Percentiles rank a stretch among this genome's conserved stretches.
Conservation (phyloP, 495 filamentous ascomycete species). For the Tuber brumale region DNA sequence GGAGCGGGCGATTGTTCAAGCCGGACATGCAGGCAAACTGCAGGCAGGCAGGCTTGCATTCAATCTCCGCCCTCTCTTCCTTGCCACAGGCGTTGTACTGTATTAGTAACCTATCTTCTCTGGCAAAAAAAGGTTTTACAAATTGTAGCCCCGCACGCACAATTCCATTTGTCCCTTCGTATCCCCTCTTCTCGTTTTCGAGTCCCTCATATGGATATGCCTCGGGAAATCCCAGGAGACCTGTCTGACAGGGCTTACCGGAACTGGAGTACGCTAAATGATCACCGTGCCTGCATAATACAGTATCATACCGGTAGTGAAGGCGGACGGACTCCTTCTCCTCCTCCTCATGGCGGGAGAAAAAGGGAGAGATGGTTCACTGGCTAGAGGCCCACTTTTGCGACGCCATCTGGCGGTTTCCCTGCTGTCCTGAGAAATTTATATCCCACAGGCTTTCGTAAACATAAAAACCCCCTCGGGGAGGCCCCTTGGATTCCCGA, state of each 20-base stretch:
- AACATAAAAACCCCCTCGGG: conserved; percentile 1
- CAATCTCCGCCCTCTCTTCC: conserved; percentile 23
- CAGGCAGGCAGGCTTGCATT: conserved; percentile 26
- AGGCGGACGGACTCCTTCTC: conserved; percentile 23
- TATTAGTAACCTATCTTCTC: conserved; percentile 6
- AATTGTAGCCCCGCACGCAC: neutral
- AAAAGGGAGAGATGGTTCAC: conserved; percentile 1
- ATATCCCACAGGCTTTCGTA: neutral
- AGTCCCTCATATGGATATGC: neutral
- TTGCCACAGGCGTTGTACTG: neutral
- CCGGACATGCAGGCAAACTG: conserved; percentile 27
- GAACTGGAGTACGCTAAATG: conserved; percentile 14
- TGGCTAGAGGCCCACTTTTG: neutral
- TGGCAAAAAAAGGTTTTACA: neutral
- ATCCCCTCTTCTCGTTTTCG: neutral
- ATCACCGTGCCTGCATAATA: conserved; percentile 36
- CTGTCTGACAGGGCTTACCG: conserved; percentile 16
- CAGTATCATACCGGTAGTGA: neutral
- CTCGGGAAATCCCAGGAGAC: neutral
- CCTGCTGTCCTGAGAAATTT: neutral
- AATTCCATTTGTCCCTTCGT: neutral
- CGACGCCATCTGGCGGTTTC: neutral
- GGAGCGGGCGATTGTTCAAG: conserved; percentile 18
- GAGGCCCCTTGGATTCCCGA: neutral
- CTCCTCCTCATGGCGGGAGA: conserved; percentile 7